Conservation (phyloP, 352 stramenopile species). For the Blastocystis sp. region DNA sequence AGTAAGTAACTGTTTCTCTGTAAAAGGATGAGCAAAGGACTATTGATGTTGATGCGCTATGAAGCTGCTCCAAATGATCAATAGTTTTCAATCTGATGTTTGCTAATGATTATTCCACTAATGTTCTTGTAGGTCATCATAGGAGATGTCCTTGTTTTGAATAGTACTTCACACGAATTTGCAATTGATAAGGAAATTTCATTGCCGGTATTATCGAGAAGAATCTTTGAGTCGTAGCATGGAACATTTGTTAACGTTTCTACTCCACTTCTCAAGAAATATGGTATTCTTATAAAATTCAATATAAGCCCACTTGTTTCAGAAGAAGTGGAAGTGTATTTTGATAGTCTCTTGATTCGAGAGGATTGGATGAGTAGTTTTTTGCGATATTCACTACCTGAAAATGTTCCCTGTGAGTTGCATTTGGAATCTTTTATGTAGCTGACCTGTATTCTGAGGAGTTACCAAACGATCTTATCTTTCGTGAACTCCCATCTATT, state of each 20-base stretch:
- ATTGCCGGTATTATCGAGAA: neutral
- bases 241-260: neutral
- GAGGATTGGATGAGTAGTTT: constrained; percentile 38
- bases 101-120: neutral
- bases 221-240: neutral
- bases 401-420: neutral
- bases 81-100: constrained; percentile 59
- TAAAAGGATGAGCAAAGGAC: neutral
- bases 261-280: constrained; percentile 19
- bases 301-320: neutral
- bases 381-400: constrained; percentile 16
- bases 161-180: neutral
- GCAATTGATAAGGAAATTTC: neutral
- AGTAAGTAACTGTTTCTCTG: neutral
- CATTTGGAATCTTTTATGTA: neutral
- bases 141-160: neutral
- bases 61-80: constrained; percentile 21
- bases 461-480: neutral
- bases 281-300: neutral
- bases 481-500: neutral
- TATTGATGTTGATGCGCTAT: constrained; percentile 27
- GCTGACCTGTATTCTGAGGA: neutral
- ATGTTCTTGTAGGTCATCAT: neutral
- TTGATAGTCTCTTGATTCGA: constrained; percentile 2
- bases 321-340: constrained; percentile 11